Conservation (phyloP, 2,329 filamentous ascomycete genomes). For the Hortaea sp. region DNA sequence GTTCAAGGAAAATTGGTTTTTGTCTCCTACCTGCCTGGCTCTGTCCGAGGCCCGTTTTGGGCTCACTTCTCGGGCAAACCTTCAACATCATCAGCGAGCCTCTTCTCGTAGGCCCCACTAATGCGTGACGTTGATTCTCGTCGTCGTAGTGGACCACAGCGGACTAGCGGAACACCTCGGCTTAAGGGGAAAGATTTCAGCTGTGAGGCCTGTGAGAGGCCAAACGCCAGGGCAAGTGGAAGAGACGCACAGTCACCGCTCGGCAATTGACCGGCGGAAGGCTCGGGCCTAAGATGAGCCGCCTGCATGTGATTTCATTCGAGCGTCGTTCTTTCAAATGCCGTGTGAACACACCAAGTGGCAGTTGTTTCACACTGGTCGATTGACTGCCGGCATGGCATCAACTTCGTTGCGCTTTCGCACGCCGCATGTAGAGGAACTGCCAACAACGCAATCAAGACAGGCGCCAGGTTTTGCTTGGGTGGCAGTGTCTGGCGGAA, state of each 20-base stretch:
- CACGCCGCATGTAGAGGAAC: constrained; percentile 69
- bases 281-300: background rate
- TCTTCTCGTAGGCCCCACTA: constrained; percentile 1
- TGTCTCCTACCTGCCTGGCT: too few species aligned
- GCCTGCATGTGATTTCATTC: background rate
- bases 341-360: background rate
- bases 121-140: background rate
- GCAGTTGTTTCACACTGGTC: background rate
- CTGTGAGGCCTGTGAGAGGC: background rate
- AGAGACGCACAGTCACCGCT: background rate
- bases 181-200: background rate
- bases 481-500: constrained; percentile 62
- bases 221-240: too few species aligned
- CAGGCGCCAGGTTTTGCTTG: constrained; percentile 87
- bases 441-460: constrained; percentile 54
- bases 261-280: background rate
- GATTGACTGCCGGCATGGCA: constrained; percentile 6
- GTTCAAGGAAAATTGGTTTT: too few species aligned
- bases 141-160: background rate
- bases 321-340: background rate
- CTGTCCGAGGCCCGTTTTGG: too few species aligned
- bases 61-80: background rate
- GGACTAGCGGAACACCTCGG: constrained; percentile 6
- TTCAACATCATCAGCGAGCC: background rate
- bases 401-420: constrained; percentile 21